Base-by-base conservation (phyloP, 2,329 filamentous ascomycete genomes). In the Venturia carpophila region DNA sequence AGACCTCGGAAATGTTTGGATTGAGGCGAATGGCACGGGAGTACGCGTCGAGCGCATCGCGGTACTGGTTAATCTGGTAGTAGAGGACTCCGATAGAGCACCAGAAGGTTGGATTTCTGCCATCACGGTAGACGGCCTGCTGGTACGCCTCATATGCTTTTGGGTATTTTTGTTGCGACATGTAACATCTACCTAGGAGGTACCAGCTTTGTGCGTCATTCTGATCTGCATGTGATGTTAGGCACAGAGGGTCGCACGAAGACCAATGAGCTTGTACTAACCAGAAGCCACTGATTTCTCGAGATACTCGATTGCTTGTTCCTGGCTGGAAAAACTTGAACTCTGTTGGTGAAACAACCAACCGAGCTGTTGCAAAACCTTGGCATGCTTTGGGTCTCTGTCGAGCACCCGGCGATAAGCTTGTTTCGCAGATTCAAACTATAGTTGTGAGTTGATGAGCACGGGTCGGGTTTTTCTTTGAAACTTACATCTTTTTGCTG, bases 51-150 rank as follows among this genome's bases (percentile, higher is more conserved):
- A 99, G 84, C 3, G 94, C 94, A 80, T 99, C 94, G 66, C 94
- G 88, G 78, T 99, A 99, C 79, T 99, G 94, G 78, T 97, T 99
- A 80, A 99, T 99, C 78, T 97, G 94, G 79, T 97, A 99, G 77
- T 99, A 99, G 67, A 99, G 83, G 19, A 99, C 94, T 75, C 94
- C 94, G 74, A 99, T 99, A 11, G 93, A 97, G 80, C 94, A 97
- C 94, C 94, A 99, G 80, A 97, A 99, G 1, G 94, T 97, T 21
- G 94, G 94, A 75, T 97, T 97, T 70, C 94, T 89, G 42, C 94
- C 94, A 75, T 99, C 94, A 66, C 94, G 91, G 74, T 99, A 99
- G 47, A 99, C 94, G 2, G 94, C 94, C 79, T 99, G 94, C 75
- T 99, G 94, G 76, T 97, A 97, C 6, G 94, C 93, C 74, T 99